phyloP scores from a whole-genome alignment of 1,284 basidiomycete genomes.

The Pascua guehoae region DNA sequence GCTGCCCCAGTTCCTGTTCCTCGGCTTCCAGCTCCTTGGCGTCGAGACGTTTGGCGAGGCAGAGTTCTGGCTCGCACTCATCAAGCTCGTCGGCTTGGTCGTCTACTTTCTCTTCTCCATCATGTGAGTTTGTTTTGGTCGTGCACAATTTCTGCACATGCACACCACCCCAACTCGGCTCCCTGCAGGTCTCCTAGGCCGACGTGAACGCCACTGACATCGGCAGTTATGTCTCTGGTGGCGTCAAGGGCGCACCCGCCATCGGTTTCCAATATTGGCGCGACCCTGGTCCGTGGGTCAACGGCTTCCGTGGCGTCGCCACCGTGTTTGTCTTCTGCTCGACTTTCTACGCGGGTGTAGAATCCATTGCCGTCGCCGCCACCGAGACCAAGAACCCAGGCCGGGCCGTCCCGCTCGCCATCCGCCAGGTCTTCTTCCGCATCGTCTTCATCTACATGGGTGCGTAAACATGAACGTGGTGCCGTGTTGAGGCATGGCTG shows the following conservation, averaged over 20 bases:
- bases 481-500: too few relatives aligned
- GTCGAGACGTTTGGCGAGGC: constrained; percentile 28
- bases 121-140: constrained; percentile 55
- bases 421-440: constrained; percentile 68
- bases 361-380: constrained; percentile 50
- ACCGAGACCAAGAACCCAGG: constrained; percentile 60
- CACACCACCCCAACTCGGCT: background rate
- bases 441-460: constrained; percentile 70
- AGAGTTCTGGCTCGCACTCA: constrained; percentile 23
- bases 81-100: constrained; percentile 25
- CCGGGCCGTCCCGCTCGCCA: constrained; percentile 71
- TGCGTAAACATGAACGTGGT: too few relatives aligned
- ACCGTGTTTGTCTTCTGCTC: constrained; percentile 21
- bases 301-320: constrained; percentile 24
- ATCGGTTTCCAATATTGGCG: constrained; percentile 53
- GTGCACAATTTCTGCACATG: background rate
- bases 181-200: constrained; percentile 61
- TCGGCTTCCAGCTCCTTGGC: constrained; percentile 28
- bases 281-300: constrained; percentile 50
- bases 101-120: constrained; percentile 58
- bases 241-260: constrained; percentile 44
- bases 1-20: constrained; percentile 23
- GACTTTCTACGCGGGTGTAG: constrained; percentile 30
- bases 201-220: constrained; percentile 48
- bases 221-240: constrained; percentile 52